Conservation (phyloP, 75 land plant species). For the Cupressus sempervirens region DNA sequence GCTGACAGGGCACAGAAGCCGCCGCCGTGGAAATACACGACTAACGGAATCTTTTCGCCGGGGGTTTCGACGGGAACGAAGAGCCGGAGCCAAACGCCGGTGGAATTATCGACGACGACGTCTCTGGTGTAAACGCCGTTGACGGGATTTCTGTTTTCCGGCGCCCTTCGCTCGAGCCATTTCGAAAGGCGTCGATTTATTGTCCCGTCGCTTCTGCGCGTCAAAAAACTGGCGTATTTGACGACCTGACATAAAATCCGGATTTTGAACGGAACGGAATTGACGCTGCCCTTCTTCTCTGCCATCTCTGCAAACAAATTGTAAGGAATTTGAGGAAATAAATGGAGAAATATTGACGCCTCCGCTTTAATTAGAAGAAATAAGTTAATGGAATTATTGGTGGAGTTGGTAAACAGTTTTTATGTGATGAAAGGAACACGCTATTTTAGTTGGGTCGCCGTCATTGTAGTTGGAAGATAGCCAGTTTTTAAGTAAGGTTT, state of each 20-base stretch:
- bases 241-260: not conserved
- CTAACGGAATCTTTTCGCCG: conserved; percentile 32
- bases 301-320: not conserved
- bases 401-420: not conserved
- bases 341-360: not conserved
- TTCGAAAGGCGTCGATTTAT: conserved; percentile 53
- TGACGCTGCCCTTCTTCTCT: not conserved
- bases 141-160: conserved; percentile 26
- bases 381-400: not conserved
- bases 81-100: conserved; percentile 49
- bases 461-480: not conserved
- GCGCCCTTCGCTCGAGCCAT: conserved; percentile 19
- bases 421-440: not conserved
- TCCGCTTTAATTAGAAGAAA: not conserved
- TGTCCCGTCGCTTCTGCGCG: conserved; percentile 48
- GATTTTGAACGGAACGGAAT: not conserved
- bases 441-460: not conserved
- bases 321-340: not conserved
- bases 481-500: too few species aligned
- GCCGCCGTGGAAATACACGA: conserved; percentile 59
- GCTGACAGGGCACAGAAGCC: conserved; percentile 34
- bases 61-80: conserved; percentile 34
- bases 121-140: conserved; percentile 50
- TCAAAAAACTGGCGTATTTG: not conserved
- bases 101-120: conserved; percentile 41